phyloP scores from a whole-genome alignment of 2,329 filamentous ascomycete genomes.

The Calonectria montana region DNA sequence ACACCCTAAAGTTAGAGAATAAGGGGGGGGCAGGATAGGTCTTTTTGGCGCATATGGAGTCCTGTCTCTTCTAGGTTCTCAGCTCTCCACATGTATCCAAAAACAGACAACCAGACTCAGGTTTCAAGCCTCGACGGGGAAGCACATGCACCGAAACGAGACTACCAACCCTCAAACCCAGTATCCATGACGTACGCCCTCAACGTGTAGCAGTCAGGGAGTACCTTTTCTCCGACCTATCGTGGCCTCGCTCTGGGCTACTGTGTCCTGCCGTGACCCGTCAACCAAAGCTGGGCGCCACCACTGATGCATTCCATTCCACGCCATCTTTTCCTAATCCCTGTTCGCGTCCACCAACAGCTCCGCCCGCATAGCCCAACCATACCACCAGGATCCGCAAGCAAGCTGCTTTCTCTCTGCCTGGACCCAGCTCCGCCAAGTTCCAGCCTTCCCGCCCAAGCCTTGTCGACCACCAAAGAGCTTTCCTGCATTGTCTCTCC shows the following conservation, averaged over 20 bases:
- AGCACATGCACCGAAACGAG: background rate
- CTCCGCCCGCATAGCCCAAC: slow-evolving; percentile 22
- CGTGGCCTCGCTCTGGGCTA: background rate
- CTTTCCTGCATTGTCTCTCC: background rate
- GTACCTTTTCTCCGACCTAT: background rate
- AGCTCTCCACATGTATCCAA: slow-evolving; percentile 7
- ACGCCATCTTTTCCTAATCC: slow-evolving; percentile 16
- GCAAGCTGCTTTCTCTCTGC: slow-evolving; percentile 14
- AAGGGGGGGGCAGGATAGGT: background rate
- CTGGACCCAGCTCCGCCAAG: slow-evolving; percentile 19
- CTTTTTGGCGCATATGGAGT: slow-evolving; percentile 3
- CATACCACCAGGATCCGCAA: slow-evolving; percentile 19
- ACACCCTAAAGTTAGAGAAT: slow-evolving; percentile 6
- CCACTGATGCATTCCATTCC: slow-evolving; percentile 20
- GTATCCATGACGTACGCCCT: background rate
- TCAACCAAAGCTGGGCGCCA: background rate
- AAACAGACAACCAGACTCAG: background rate
- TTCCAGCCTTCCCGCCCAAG: slow-evolving; percentile 17
- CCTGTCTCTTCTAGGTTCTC: background rate
- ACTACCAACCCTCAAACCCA: background rate
- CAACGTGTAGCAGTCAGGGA: background rate
- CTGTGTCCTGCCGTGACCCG: slow-evolving; percentile 3
- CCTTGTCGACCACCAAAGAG: slow-evolving; percentile 7
- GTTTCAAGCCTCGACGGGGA: background rate
- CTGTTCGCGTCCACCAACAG: slow-evolving; percentile 19